phyloP scores from a whole-genome alignment of 345 rosid genomes.

The Ailanthus altissimus region DNA sequence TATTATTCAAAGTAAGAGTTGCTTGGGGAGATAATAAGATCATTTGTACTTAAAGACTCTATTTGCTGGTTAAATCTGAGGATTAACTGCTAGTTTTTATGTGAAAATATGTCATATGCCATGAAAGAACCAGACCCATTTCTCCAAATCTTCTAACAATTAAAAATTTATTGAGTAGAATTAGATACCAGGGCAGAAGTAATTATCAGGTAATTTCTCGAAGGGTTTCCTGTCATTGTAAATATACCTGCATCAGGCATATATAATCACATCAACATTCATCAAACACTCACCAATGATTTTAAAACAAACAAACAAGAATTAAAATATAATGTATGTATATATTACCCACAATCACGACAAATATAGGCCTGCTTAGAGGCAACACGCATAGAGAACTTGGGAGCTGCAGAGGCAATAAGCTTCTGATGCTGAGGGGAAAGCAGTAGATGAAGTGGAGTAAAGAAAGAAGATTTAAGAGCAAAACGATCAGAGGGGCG shows the following conservation, averaged over 20 bases:
- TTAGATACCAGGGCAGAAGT: conserved; percentile 75
- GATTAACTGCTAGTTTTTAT: not conserved
- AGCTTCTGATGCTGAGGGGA: conserved; percentile 32
- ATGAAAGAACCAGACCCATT: not conserved
- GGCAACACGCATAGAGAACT: conserved; percentile 74
- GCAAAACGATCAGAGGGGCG: conserved; percentile 40
- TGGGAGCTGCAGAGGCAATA: conserved; percentile 45
- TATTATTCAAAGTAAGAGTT: not conserved
- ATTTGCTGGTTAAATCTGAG: not conserved
- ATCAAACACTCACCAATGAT: not conserved
- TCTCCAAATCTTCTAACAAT: not conserved
- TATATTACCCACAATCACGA: conserved; percentile 84
- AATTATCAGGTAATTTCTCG: conserved; percentile 72
- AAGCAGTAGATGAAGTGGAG: conserved; percentile 48
- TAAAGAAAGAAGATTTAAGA: conserved; percentile 55
- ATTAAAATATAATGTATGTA: not conserved
- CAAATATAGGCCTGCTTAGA: conserved; percentile 88
- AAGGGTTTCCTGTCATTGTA: conserved; percentile 90
- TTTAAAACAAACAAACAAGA: not conserved
- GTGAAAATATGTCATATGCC: not conserved
- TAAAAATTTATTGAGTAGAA: not conserved
- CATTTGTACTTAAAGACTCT: not conserved
- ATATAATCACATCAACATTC: not conserved
- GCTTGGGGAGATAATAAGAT: not conserved
- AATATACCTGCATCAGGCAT: conserved; percentile 59